A percentile compares a stretch with the other conserved stretches of the same genome.
phyloP scores from a whole-genome alignment of 805 yeast species.

The Metschnikowia matae region DNA sequence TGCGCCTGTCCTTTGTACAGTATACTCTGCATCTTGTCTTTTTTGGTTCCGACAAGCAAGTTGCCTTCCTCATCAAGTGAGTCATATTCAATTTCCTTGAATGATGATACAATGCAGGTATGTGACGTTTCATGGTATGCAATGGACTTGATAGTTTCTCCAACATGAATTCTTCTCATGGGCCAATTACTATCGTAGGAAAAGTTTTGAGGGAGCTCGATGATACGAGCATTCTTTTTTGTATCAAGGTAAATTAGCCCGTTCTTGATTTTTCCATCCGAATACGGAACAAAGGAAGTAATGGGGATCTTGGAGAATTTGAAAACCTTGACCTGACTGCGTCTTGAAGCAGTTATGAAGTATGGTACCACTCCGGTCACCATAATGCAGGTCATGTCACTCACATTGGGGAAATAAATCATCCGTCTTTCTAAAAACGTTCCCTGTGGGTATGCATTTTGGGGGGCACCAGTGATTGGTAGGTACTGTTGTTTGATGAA shows the following conservation, averaged over 20 bases:
- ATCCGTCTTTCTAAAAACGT: conserved; percentile 66
- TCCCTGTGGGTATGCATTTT: conserved; percentile 67
- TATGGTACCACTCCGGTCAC: conserved; percentile 75
- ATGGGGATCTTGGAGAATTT: conserved; percentile 62
- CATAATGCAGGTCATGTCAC: conserved; percentile 57
- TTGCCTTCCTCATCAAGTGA: conserved; percentile 74
- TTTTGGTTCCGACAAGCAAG: conserved; percentile 52
- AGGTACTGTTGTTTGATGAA: conserved; percentile 43
- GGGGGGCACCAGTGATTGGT: conserved; percentile 72
- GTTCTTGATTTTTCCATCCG: conserved; percentile 33
- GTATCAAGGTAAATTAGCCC: conserved; percentile 73
- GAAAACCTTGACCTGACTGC: conserved; percentile 60
- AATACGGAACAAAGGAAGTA: conserved; percentile 61
- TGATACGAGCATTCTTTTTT: conserved; percentile 61
- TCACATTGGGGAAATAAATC: conserved; percentile 53
- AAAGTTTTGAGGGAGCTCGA: conserved; percentile 44
- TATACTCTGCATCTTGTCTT: conserved; percentile 50
- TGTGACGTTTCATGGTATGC: conserved; percentile 66
- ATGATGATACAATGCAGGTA: conserved; percentile 59
- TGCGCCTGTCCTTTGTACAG: conserved; percentile 59
- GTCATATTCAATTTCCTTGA: conserved; percentile 53
- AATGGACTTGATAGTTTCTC: conserved; percentile 60
- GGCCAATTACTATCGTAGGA: conserved; percentile 63
- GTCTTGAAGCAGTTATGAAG: conserved; percentile 59
- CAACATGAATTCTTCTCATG: conserved; percentile 46